Percentiles rank a stretch among this genome's conserved stretches.
Conservation (phyloP, 768 basidiomycete species). For the Lentinula lateritia region DNA sequence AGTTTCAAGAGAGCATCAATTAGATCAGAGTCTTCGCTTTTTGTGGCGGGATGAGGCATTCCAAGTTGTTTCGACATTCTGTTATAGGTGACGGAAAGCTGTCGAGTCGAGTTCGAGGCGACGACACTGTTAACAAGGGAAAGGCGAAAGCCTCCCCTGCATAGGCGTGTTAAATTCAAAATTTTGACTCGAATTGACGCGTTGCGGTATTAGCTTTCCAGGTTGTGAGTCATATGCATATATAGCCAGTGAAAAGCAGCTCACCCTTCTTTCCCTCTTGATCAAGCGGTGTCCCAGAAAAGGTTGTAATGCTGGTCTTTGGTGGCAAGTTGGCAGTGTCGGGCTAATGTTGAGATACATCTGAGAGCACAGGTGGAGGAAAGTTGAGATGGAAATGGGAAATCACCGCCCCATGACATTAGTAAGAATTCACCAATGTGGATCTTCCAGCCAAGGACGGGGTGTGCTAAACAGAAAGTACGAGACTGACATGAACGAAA, state of each 20-base stretch:
- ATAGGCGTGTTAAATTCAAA: neutral
- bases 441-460: too few relatives aligned
- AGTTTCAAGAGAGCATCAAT: conserved; percentile 47
- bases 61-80: neutral
- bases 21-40: conserved; percentile 52
- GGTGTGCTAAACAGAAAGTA: too few relatives aligned
- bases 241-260: neutral
- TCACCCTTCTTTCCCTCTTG: neutral
- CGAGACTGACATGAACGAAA: too few relatives aligned
- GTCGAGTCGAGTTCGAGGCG: neutral
- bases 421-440: too few relatives aligned
- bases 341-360: too few relatives aligned
- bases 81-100: neutral
- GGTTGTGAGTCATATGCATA: neutral
- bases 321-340: neutral
- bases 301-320: neutral
- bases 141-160: neutral
- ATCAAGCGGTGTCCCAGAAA: neutral
- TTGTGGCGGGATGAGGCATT: conserved; percentile 11
- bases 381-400: too few relatives aligned
- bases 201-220: neutral
- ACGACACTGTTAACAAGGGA: neutral
- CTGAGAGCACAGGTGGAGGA: too few relatives aligned
- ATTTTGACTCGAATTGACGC: neutral
- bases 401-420: too few relatives aligned